Evolutionary conservation across 306 rosid genomes (phyloP).

Genomic region (Carpinus viminea): DNA sequence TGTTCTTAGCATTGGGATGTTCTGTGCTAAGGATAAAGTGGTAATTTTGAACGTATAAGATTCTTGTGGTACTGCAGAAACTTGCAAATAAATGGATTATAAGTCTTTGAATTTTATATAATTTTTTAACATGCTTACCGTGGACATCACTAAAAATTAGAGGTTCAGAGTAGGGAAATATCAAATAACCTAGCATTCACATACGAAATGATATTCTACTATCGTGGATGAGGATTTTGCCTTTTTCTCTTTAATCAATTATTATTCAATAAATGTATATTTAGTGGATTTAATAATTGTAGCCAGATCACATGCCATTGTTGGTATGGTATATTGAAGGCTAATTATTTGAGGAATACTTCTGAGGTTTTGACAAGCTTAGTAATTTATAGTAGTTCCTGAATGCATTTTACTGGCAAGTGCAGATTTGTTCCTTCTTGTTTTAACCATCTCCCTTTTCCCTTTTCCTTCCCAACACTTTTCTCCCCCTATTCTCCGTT

Average conservation of each 20-base stretch:
- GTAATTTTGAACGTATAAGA: neutral
- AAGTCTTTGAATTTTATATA: no score
- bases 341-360: neutral
- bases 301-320: neutral
- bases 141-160: neutral
- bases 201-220: neutral
- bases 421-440: neutral
- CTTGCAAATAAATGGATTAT: neutral
- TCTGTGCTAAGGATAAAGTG: neutral
- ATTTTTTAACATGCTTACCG: neutral
- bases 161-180: neutral
- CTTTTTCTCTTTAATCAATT: no score
- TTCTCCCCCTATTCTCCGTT: neutral
- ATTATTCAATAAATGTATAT: neutral
- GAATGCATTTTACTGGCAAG: neutral
- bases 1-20: neutral
- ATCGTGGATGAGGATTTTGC: neutral
- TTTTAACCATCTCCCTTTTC: neutral
- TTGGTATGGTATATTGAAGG: neutral
- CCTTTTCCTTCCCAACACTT: neutral
- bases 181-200: neutral
- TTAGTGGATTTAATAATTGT: neutral
- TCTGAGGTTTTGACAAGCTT: neutral
- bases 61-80: neutral
- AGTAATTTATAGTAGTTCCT: neutral